Base-by-base conservation (phyloP, 2,329 filamentous ascomycete species). In the Fusarium algeriense region DNA sequence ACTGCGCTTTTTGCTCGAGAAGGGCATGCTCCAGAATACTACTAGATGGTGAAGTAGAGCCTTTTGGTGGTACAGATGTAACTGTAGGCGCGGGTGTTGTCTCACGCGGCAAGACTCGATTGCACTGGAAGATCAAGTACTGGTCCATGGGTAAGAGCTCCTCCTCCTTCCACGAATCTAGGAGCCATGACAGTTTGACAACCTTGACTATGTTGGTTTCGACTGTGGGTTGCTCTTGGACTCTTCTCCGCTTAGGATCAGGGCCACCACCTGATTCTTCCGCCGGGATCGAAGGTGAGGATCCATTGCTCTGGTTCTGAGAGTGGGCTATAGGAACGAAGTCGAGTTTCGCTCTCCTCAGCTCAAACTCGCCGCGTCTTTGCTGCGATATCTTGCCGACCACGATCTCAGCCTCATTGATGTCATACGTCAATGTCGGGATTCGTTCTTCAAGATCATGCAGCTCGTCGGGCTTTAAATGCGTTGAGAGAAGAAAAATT, bases 301-400 rank as follows among this genome's bases (percentile, higher is more conserved):
- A 17, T 34, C 35, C 43, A 19, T 49, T 45, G 14, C 12, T 40
- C n/a, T 26, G 37, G 37, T 35, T 32, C n/a, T 48, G 66, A 10
- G 50, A 23, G 15, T 64, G 59, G 23, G 59, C 41, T 32, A 76
- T 28, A 10, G 78, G 88, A 59, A 88, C 84, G 0, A 90, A 89
- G 43, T 81, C 78, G 5, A 97, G 73, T 17, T 89, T 90, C 48
- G 89, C 86, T 10, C 88, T 86, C 57, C 93, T 87, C 67, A 98
- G 83, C 80, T 98, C 95, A 74, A 97, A 90, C 49, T 88, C 85
- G 2, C 93, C 93, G 20, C 95, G 87, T 74, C 89, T 87, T 70
- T 88, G 90, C 60, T 89, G 91, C 1, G 85, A 85, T 37, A 97
- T 86, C 71, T 90, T 93, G 4, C 92, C 94, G 34, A 98, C 79